phyloP scores from a whole-genome alignment of 352 stramenopile genomes.

The Pythium dissimile region DNA sequence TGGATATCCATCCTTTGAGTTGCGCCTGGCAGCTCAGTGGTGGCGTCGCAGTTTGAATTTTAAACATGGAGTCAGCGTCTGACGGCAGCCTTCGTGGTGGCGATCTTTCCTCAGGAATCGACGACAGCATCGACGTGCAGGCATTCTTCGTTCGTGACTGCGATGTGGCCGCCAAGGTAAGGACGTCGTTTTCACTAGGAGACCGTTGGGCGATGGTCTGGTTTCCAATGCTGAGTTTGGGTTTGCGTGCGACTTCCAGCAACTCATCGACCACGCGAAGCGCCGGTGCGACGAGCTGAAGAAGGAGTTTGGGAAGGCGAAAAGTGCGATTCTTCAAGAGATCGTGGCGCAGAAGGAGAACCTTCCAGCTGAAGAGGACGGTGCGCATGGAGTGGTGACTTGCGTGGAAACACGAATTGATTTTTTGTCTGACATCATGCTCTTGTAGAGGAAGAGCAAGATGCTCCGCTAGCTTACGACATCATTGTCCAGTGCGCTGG shows the following conservation, averaged over 20 bases:
- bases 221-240: neutral
- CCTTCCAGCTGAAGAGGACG: slow-evolving; percentile 26
- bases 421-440: too few relatives aligned
- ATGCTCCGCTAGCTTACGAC: slow-evolving; percentile 31
- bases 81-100: too few relatives aligned
- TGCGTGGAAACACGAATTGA: too few relatives aligned
- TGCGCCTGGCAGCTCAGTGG: too few relatives aligned
- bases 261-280: slow-evolving; percentile 57
- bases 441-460: slow-evolving; percentile 6
- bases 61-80: neutral
- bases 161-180: slow-evolving; percentile 38
- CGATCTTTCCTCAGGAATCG: slow-evolving; percentile 4
- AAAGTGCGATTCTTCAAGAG: slow-evolving; percentile 47
- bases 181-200: neutral
- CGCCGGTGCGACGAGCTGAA: slow-evolving; percentile 40
- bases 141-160: slow-evolving; percentile 45
- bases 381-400: neutral
- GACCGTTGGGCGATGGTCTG: neutral
- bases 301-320: slow-evolving; percentile 47
- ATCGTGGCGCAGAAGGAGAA: slow-evolving; percentile 66
- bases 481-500: slow-evolving; percentile 48
- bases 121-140: slow-evolving; percentile 39
- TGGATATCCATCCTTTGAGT: too few relatives aligned
- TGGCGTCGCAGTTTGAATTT: neutral
- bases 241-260: slow-evolving; percentile 24